Percentiles rank a stretch among this genome's conserved stretches.
phyloP scores from a whole-genome alignment of 2,329 filamentous ascomycete species.

The Emericellopsis atlantica region DNA sequence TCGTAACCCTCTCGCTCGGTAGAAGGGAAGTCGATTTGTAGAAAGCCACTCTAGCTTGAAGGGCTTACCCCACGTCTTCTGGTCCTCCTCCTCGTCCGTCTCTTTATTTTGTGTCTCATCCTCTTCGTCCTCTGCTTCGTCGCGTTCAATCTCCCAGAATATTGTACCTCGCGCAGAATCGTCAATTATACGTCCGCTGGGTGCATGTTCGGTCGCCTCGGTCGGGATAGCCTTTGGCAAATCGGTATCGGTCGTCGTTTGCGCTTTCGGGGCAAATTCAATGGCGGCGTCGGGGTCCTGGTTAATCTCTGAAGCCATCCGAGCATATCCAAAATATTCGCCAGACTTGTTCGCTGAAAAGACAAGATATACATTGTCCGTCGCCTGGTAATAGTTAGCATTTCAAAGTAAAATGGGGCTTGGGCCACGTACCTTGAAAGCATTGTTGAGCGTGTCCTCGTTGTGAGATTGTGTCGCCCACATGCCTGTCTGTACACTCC shows the following conservation, averaged over 20 bases:
- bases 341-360: constrained; percentile 97
- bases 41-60: constrained; percentile 89
- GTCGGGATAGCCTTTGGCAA: constrained; percentile 71
- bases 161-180: constrained; percentile 90
- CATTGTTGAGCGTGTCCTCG: constrained; percentile 68
- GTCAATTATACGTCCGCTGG: constrained; percentile 78
- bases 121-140: constrained; percentile 34
- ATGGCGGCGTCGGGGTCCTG: constrained; percentile 60
- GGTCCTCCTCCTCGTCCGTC: constrained; percentile 25
- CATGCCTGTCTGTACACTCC: constrained; percentile 74
- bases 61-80: constrained; percentile 76
- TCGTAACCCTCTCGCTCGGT: constrained; percentile 71
- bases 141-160: constrained; percentile 79
- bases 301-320: constrained; percentile 76
- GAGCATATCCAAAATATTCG: constrained; percentile 90
- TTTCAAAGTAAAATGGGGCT: neutral
- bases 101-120: constrained; percentile 22
- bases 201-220: constrained; percentile 63
- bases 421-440: constrained; percentile 54
- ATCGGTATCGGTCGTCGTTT: constrained; percentile 46
- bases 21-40: constrained; percentile 73
- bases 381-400: constrained; percentile 33
- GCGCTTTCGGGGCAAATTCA: constrained; percentile 54
- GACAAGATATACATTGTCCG: constrained; percentile 78
- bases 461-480: constrained; percentile 97